phyloP scores from a whole-genome alignment of 345 rosid species.

The Aquilaria yunnanensis region DNA sequence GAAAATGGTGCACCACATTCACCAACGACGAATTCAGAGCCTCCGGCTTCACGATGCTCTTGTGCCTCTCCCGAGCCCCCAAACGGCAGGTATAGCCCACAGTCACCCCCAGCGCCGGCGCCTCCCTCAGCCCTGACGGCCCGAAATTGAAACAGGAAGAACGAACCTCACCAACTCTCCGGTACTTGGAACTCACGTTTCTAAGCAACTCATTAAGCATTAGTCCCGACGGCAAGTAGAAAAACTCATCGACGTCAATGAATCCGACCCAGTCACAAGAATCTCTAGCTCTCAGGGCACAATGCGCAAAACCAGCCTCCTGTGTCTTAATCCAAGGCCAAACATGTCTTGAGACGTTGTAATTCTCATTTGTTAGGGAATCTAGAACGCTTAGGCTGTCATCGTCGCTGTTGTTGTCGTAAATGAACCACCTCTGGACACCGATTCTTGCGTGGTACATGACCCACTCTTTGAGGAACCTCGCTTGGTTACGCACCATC shows the following conservation, averaged over 20 bases:
- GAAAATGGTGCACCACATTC: constrained; percentile 86
- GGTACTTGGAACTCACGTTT: constrained; percentile 7
- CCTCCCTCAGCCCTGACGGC: constrained; percentile 48
- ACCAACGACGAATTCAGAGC: constrained; percentile 65
- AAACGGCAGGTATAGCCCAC: constrained; percentile 72
- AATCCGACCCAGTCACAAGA: constrained; percentile 81
- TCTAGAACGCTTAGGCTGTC: constrained; percentile 32
- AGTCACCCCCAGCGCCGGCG: constrained; percentile 46
- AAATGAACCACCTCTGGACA: constrained; percentile 68
- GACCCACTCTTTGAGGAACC: constrained; percentile 74
- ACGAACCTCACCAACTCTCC: constrained; percentile 46
- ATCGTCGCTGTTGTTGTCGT: constrained; percentile 87
- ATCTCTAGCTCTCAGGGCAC: constrained; percentile 57
- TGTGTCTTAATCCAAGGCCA: constrained; percentile 98
- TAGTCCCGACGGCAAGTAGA: constrained; percentile 41
- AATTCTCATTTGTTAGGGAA: constrained; percentile 18
- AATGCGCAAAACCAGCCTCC: constrained; percentile 83
- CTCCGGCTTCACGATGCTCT: constrained; percentile 75
- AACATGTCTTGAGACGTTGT: constrained; percentile 43
- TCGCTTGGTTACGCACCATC: constrained; percentile 68
- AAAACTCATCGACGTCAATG: constrained; percentile 75
- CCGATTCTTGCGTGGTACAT: constrained; percentile 71
- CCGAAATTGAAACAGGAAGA: constrained; percentile 66
- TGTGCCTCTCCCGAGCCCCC: constrained; percentile 64
- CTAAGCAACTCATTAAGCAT: constrained; percentile 24